A percentile compares a stretch with the other conserved stretches of the same genome.
Evolutionary conservation across 257 asterid genomes (phyloP).

Genomic region (Solanum corneliomulleri): DNA sequence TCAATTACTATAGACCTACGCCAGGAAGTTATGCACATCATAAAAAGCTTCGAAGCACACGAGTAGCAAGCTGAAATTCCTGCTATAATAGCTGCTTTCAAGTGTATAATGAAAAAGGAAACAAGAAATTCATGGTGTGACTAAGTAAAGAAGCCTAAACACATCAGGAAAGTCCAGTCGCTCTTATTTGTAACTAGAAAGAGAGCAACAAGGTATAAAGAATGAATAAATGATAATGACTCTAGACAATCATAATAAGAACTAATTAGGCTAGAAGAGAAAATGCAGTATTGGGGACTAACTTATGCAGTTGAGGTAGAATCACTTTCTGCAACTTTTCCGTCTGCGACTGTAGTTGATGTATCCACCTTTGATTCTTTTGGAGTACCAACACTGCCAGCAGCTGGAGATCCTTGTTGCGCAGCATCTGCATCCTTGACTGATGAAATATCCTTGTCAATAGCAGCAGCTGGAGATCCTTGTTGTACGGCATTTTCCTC

Average conservation of each 20-base stretch:
- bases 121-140: not conserved
- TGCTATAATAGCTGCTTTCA: not conserved
- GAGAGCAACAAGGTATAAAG: not conserved
- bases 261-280: not conserved
- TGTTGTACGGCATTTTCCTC: not conserved
- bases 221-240: not conserved
- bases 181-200: not conserved
- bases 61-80: not conserved
- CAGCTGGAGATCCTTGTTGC: not conserved
- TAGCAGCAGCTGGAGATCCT: conserved; percentile 2
- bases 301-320: conserved; percentile 11
- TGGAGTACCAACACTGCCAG: conserved; percentile 5
- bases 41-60: not conserved
- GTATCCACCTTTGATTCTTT: conserved; percentile 17
- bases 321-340: conserved; percentile 17
- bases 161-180: not conserved
- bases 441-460: not conserved
- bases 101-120: not conserved
- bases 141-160: not conserved
- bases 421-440: conserved; percentile 7
- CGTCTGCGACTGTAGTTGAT: conserved; percentile 12
- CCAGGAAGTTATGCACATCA: not conserved
- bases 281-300: not conserved
- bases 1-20: not conserved
- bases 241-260: not conserved